phyloP scores from a whole-genome alignment of 768 basidiomycete species.

The Mycena olivaceomarginata region DNA sequence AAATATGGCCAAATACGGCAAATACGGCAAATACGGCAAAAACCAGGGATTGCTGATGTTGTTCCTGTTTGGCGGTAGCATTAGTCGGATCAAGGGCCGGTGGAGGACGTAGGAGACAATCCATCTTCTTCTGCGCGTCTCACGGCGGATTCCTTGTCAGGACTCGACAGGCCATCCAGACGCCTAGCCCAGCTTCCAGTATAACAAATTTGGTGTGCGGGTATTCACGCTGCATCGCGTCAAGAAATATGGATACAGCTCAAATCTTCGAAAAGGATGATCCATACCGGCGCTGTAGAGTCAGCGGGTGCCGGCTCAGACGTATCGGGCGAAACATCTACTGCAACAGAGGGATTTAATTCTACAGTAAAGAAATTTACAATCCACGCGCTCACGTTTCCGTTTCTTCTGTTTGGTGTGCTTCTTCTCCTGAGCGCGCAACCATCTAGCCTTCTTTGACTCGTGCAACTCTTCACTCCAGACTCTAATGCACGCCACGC shows the following conservation, averaged over 20 bases:
- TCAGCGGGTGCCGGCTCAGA: constrained; percentile 11
- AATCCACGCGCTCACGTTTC: constrained; percentile 42
- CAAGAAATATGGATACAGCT: constrained; percentile 19
- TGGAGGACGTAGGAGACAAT: no score
- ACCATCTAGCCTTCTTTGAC: constrained; percentile 79
- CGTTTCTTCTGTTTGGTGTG: constrained; percentile 57
- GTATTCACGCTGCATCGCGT: constrained; percentile 60
- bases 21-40: no score
- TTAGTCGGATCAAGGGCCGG: no score
- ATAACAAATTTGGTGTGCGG: constrained; percentile 82
- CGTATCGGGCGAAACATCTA: constrained; percentile 11
- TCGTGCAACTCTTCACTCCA: constrained; percentile 88
- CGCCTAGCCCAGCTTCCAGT: no score
- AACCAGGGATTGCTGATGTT: no score
- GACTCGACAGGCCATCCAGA: no score
- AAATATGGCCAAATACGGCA: no score
- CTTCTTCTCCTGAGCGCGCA: constrained; percentile 59
- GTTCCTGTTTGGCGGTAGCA: no score
- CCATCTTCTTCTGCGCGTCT: no score
- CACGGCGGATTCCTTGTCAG: no score
- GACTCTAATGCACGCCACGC: constrained; percentile 91
- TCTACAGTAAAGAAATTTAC: not conserved
- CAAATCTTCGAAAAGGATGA: not conserved
- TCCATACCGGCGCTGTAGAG: not conserved
- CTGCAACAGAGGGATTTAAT: constrained; percentile 20